Base-by-base conservation (phyloP, 495 filamentous ascomycete species). In the Podospora comata region DNA sequence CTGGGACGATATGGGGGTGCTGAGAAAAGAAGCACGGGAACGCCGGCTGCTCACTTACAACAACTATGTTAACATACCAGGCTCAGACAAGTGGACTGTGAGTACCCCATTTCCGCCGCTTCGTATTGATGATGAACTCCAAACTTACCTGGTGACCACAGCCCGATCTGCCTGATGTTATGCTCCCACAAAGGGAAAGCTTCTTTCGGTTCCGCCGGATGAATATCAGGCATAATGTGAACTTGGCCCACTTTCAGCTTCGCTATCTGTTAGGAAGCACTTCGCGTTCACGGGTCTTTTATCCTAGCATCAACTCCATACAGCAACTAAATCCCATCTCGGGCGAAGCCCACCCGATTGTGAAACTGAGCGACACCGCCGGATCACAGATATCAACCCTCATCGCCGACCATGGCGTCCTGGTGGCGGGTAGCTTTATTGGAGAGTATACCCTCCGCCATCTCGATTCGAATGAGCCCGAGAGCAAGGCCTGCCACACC, bases 221-320 rank as follows among this genome's bases (percentile, higher is more conserved):
- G 87, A 85, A 90, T 67, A 87, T 90, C 3, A 78, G 81, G 48
- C 84, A 85, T 30, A 84, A 87, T 56, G 85, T 91, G 20, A 84
- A 85, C 30, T 79, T 94, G 27, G 81, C 90, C 48, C 94, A 97
- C 77, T 97, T 96, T 72, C 94, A 98, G 72, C 85, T 97, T 18
- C 91, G 94, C 60, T 94, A 97, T 75, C 78, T 95, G 1, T 83
- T 98, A 67, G 89, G 89, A 2, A 85, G 88, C 61, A 85, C 88
- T 19, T 90, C 90, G 11, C 88, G 89, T 56, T 90, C 90, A 60
- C 88, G 92, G 60, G 80, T 91, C 54, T 93, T 90, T 77, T 97
- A 96, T 76, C 88, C 92, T 28, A 83, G 83, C 28, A 80, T 82
- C 66, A 85, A 83, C 19, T 84, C 84, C 63, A 79, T 96, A 26